A percentile compares a stretch with the other conserved stretches of the same genome.
These are phyloP conservation scores for Coemansia sp. DNA, from an alignment of 192 early-diverging fungal species.

Conservation along the genomic window DNA sequence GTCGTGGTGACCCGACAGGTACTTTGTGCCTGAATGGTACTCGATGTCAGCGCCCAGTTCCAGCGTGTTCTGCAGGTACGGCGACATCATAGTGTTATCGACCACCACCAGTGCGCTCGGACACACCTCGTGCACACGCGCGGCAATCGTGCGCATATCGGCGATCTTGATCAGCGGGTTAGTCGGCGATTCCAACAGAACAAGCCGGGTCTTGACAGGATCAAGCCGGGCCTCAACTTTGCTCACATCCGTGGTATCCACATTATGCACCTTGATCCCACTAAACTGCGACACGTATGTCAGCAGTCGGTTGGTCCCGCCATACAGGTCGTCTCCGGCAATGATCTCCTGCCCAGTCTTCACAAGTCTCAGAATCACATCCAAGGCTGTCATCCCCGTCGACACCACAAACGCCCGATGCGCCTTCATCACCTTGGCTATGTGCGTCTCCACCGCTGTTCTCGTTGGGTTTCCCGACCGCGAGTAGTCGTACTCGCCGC, in stretches of 20 bases:
- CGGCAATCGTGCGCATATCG: slow-evolving; percentile 79
- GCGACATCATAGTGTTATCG: slow-evolving; percentile 99
- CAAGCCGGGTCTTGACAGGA: slow-evolving; percentile 76
- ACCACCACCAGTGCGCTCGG: slow-evolving; percentile 88
- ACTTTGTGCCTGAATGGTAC: slow-evolving; percentile 97
- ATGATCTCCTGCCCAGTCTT: slow-evolving; percentile 88
- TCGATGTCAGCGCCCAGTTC: slow-evolving; percentile 91
- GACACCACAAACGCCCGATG: slow-evolving; percentile 82
- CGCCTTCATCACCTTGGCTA: slow-evolving; percentile 93
- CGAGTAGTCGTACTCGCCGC: slow-evolving; percentile 90
- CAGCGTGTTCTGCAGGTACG: slow-evolving; percentile 85
- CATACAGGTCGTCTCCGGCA: slow-evolving; percentile 95
- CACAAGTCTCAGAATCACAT: slow-evolving; percentile 87
- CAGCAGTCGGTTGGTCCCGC: slow-evolving; percentile 95
- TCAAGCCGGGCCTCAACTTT: slow-evolving; percentile 65
- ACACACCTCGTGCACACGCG: slow-evolving; percentile 69
- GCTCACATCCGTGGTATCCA: slow-evolving; percentile 79
- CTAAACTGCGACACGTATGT: slow-evolving; percentile 75
- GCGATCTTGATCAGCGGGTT: slow-evolving; percentile 95
- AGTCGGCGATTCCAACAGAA: slow-evolving; percentile 93
- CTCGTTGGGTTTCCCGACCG: slow-evolving; percentile 98
- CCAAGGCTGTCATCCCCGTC: slow-evolving; percentile 93
- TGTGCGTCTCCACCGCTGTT: slow-evolving; percentile 85
- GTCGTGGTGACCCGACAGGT: slow-evolving; percentile 95
- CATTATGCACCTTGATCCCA: slow-evolving; percentile 83